Percentiles rank a stretch among this genome's conserved stretches.
These are phyloP conservation scores for Trichoderma citrinoviride DNA, from an alignment of 2,329 filamentous ascomycete genomes.

Conservation along the genomic window DNA sequence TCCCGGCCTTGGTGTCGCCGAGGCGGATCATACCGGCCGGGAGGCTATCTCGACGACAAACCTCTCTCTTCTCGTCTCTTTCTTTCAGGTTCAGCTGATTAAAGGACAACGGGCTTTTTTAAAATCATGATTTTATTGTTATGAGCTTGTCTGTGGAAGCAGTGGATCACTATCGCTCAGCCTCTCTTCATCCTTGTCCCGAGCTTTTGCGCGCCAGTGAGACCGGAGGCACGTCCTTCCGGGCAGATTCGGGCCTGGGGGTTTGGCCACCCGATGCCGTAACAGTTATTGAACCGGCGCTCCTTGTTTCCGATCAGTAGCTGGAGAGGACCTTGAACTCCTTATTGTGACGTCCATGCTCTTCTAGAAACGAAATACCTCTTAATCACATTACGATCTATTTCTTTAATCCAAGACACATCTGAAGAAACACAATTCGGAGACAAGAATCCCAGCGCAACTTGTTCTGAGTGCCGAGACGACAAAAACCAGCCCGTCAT, in stretches of 20 bases:
- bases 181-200: background rate
- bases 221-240: slow-evolving; percentile 4
- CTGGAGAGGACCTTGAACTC: background rate
- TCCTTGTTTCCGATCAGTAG: background rate
- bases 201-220: slow-evolving; percentile 1
- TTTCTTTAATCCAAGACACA: too few species aligned
- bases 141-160: too few species aligned
- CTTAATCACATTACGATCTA: too few species aligned
- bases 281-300: background rate
- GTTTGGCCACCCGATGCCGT: slow-evolving; percentile 6
- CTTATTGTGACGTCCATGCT: too few species aligned
- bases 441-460: too few species aligned
- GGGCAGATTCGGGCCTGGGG: slow-evolving; percentile 8
- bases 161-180: background rate
- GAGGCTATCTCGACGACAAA: background rate
- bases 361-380: too few species aligned
- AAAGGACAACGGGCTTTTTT: too few species aligned
- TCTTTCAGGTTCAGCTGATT: too few species aligned
- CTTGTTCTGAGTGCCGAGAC: background rate
- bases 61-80: background rate
- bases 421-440: background rate
- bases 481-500: background rate
- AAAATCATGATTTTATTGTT: too few species aligned
- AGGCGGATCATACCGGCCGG: slow-evolving; percentile 11
- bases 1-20: background rate